Evolutionary conservation across 371 early-diverging fungal genomes (phyloP).

Genomic region (Mortierella sp.): DNA sequence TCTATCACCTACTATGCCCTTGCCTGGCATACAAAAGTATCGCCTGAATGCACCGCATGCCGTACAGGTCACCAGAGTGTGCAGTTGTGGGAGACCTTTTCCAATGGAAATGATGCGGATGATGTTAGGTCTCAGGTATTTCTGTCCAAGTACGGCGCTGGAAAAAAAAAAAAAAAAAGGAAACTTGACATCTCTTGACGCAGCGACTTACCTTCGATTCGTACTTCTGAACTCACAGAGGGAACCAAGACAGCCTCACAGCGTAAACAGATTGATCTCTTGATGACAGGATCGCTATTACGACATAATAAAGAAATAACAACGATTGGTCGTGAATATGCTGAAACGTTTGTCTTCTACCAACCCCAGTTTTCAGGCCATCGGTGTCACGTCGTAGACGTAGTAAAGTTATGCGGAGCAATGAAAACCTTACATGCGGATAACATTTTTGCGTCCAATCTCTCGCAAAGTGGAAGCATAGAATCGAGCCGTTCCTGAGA

Average conservation of each 20-base stretch:
- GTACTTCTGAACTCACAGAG: slow-evolving; percentile 36
- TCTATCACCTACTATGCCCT: slow-evolving; percentile 31
- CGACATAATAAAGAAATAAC: neutral
- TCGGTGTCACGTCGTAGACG: too few species aligned
- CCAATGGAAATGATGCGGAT: neutral
- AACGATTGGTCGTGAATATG: neutral
- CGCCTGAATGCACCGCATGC: slow-evolving; percentile 50
- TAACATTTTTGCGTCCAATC: slow-evolving; percentile 50
- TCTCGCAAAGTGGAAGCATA: slow-evolving; percentile 44
- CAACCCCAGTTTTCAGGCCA: too few species aligned
- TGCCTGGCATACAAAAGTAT: slow-evolving; percentile 48
- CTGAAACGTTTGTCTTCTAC: neutral
- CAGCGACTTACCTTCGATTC: slow-evolving; percentile 25
- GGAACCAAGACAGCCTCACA: slow-evolving; percentile 49
- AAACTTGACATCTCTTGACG: neutral
- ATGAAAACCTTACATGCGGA: slow-evolving; percentile 31
- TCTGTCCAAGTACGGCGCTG: too few species aligned
- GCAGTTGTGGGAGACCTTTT: slow-evolving; percentile 42
- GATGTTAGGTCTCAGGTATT: too few species aligned
- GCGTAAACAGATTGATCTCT: slow-evolving; percentile 33
- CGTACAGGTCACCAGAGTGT: slow-evolving; percentile 31
- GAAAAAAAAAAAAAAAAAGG: too few species aligned
- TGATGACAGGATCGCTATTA: slow-evolving; percentile 36
- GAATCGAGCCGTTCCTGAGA: slow-evolving; percentile 41
- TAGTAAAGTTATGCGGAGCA: too few species aligned